These are phyloP conservation scores for Exophiala bonariae DNA, from an alignment of 2,329 filamentous ascomycete genomes.

Conservation along the genomic window DNA sequence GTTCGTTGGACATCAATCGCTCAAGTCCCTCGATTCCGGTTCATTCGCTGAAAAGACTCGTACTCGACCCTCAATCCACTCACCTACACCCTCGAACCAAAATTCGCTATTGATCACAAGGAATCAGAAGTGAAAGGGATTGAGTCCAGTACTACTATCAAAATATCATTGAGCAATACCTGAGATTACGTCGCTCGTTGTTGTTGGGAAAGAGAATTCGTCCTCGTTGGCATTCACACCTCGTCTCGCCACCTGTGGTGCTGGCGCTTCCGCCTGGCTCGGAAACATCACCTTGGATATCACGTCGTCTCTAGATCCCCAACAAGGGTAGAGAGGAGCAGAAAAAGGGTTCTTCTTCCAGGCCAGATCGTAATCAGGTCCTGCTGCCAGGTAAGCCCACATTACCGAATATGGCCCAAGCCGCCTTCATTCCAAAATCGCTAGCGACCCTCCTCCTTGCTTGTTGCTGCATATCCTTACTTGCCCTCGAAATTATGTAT, in stretches of 20 bases:
- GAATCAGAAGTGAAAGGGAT: no score
- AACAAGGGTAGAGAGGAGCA: no score
- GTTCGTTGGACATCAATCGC: constrained; percentile 29
- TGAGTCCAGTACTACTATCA: no score
- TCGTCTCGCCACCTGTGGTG: no score
- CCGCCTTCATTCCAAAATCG: constrained; percentile 17
- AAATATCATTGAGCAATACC: no score
- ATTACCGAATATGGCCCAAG: constrained; percentile 16
- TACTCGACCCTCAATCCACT: not conserved
- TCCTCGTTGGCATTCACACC: no score
- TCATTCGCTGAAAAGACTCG: constrained; percentile 22
- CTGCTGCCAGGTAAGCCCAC: constrained; percentile 14
- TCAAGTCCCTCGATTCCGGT: constrained; percentile 26
- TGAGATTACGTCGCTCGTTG: no score
- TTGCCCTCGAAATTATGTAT: constrained; percentile 11
- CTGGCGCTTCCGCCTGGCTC: no score
- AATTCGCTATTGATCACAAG: not conserved
- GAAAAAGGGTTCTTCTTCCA: no score
- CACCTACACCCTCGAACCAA: not conserved
- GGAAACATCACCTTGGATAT: no score
- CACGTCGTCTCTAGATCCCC: no score
- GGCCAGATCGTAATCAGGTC: constrained; percentile 13
- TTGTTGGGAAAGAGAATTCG: no score
- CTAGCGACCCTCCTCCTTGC: not conserved
- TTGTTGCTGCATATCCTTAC: constrained; percentile 12